phyloP scores from a whole-genome alignment of 257 asterid genomes.

The Solanum chmielewskii region DNA sequence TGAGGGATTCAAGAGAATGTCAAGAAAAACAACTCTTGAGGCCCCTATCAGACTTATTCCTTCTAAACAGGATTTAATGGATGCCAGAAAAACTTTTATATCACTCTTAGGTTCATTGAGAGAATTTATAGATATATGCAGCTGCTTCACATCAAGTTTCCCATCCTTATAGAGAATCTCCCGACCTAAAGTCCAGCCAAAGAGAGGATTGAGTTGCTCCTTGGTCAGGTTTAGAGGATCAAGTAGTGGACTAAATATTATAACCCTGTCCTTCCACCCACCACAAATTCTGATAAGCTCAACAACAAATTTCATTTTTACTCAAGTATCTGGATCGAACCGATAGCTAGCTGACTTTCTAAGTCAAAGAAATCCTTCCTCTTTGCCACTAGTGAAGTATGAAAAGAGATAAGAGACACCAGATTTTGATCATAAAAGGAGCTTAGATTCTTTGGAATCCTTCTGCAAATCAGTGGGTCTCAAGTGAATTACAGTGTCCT shows the following conservation, averaged over 20 bases:
- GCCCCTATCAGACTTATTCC: slow-evolving; percentile 50
- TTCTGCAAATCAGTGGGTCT: slow-evolving; percentile 47
- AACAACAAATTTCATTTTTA: slow-evolving; percentile 40
- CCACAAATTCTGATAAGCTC: slow-evolving; percentile 30
- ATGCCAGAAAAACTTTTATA: background rate
- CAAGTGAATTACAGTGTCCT: slow-evolving; percentile 30
- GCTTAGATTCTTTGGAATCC: background rate
- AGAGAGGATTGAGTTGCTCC: background rate
- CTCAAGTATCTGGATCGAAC: slow-evolving; percentile 30
- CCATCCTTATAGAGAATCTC: slow-evolving; percentile 29
- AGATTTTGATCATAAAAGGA: slow-evolving; percentile 21
- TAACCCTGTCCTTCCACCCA: slow-evolving; percentile 29
- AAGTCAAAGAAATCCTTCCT: slow-evolving; percentile 9
- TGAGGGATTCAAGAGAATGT: slow-evolving; percentile 71
- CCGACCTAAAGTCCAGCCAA: slow-evolving; percentile 39
- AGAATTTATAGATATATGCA: no score
- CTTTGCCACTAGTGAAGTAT: slow-evolving; percentile 42
- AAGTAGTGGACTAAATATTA: slow-evolving; percentile 44
- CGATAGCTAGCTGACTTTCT: slow-evolving; percentile 1
- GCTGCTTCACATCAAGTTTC: background rate
- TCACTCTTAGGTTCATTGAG: background rate
- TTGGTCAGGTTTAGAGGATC: slow-evolving; percentile 35
- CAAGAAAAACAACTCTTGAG: slow-evolving; percentile 65
- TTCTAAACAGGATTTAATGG: background rate
- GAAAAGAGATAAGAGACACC: slow-evolving; percentile 46